phyloP scores from a whole-genome alignment of 257 asterid species.

The Eustoma russellianum region DNA sequence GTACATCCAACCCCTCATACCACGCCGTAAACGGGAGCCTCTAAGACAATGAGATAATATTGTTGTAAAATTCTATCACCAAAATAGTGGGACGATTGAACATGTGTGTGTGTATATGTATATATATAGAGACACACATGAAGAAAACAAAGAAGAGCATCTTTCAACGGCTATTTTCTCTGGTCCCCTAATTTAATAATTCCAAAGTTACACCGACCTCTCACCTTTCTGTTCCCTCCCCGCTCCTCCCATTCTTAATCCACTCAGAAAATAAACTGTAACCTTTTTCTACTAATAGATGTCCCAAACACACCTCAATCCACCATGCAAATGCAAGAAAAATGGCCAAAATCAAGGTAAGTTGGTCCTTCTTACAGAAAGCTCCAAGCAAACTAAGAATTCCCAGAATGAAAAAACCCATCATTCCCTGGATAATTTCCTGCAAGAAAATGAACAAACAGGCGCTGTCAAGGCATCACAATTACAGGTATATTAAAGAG shows the following conservation, averaged over 20 bases:
- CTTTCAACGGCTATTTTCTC: slow-evolving; percentile 28
- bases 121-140: slow-evolving; percentile 3
- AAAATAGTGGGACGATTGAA: no score
- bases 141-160: background rate
- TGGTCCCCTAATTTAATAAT: slow-evolving; percentile 7
- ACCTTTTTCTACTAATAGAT: no score
- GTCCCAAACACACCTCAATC: no score
- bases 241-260: no score
- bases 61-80: no score
- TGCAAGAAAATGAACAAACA: slow-evolving; percentile 28
- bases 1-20: no score
- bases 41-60: no score
- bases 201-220: slow-evolving; percentile 27
- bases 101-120: no score
- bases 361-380: slow-evolving; percentile 31
- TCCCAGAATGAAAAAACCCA: slow-evolving; percentile 39
- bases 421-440: no score
- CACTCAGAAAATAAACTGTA: slow-evolving; percentile 3
- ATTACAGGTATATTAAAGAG: slow-evolving; percentile 37
- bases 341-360: slow-evolving; percentile 1
- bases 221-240: background rate
- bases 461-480: slow-evolving; percentile 21
- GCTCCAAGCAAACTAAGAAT: slow-evolving; percentile 25
- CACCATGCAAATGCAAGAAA: no score
- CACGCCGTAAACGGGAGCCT: no score